These are phyloP conservation scores for Inosperma sp. DNA, from an alignment of 768 basidiomycete genomes.

Conservation along the genomic window DNA sequence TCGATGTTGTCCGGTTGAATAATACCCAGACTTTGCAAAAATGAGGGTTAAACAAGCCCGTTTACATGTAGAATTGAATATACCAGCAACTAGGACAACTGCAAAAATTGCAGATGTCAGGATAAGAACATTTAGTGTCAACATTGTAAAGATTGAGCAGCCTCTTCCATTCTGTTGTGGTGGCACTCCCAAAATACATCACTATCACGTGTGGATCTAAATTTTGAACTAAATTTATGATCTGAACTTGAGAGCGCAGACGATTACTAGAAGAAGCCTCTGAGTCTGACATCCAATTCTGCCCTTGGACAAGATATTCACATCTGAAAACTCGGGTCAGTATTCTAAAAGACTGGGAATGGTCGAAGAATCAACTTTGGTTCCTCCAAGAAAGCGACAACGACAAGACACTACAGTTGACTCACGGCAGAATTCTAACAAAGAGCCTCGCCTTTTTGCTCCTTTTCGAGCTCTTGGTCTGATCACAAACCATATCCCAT, in stretches of 20 bases:
- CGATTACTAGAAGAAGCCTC: no score
- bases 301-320: no score
- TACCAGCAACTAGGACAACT: slow-evolving; percentile 40
- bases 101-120: slow-evolving; percentile 43
- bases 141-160: slow-evolving; percentile 28
- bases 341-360: no score
- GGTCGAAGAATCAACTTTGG: slow-evolving; percentile 23
- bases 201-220: no score
- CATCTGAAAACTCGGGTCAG: no score
- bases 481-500: slow-evolving; percentile 87
- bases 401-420: slow-evolving; percentile 32
- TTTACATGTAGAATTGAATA: slow-evolving; percentile 19
- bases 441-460: slow-evolving; percentile 64
- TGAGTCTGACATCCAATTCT: no score
- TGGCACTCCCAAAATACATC: no score
- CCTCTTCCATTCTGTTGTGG: no score
- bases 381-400: slow-evolving; percentile 45
- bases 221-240: no score
- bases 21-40: slow-evolving; percentile 39
- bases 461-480: slow-evolving; percentile 96
- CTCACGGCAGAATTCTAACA: slow-evolving; percentile 19
- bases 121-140: slow-evolving; percentile 37
- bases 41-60: not conserved
- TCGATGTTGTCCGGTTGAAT: slow-evolving; percentile 40
- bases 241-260: no score